Base-by-base conservation (phyloP, 768 basidiomycete species). In the Mycena vulgaris region DNA sequence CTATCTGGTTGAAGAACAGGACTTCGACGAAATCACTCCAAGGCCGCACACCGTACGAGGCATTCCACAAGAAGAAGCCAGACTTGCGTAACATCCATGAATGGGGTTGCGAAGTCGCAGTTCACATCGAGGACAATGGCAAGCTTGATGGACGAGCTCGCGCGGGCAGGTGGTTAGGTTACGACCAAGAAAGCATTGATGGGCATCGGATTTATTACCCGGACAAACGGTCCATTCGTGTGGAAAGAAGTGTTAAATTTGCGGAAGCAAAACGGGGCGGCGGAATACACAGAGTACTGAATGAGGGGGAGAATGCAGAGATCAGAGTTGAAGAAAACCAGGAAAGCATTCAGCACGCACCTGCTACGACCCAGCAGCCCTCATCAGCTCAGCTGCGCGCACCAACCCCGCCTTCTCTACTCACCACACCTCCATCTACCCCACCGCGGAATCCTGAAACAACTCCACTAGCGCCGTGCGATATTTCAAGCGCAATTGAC, bases 21-120 rank as follows among this genome's bases (percentile, higher is more conserved):
- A 52, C 51, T 2, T 31, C 30, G 14, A 52, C 19, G 11, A 52
- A 52, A 11, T 28, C 51, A 3, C 30, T 52, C 2, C 11, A 23
- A 19, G 30, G 30, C 13, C 16, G 19, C 5, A 52, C 51, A 30
- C 49, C 49, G 10, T 51, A 51, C 49, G 49, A 47, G 45, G 45
- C 6, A 5, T n/a, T 78, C 3, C 74, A 72, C 45, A 47, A 47
- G 23, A 11, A 8, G 45, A 47, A 47, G 23, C 45, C 45, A n/a
- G 45, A 47, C 23, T 47, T 47, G 17, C 45, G 45, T 17, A n/a
- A n/a, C n/a, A n/a, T n/a, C n/a, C n/a, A n/a, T n/a, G n/a, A n/a
- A n/a, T n/a, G n/a, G n/a, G n/a, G n/a, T n/a, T n/a, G n/a, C n/a
- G n/a, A n/a, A n/a, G n/a, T n/a, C n/a, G n/a, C n/a, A n/a, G n/a